phyloP scores from a whole-genome alignment of 2,329 filamentous ascomycete species.

The Colletotrichum truncatum region DNA sequence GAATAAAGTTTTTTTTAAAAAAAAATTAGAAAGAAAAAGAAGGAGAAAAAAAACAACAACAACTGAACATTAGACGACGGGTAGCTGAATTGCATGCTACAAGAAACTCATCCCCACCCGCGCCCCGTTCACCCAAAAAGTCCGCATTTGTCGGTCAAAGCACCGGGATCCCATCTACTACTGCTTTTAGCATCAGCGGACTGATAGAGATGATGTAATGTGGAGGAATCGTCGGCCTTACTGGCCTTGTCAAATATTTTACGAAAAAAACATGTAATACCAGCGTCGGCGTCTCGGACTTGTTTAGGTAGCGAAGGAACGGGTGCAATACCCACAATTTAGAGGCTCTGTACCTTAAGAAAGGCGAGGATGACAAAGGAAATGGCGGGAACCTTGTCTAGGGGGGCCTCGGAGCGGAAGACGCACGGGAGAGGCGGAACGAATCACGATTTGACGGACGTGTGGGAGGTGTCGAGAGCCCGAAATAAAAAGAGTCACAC shows the following conservation, averaged over 20 bases:
- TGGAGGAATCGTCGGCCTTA: conserved; percentile 10
- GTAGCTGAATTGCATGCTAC: not conserved
- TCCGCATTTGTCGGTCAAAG: conserved; percentile 12
- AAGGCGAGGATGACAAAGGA: not conserved
- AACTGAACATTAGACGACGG: not conserved
- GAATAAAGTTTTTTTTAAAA: not conserved
- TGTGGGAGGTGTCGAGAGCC: conserved; percentile 10
- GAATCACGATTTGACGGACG: conserved; percentile 20
- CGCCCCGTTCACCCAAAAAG: not conserved
- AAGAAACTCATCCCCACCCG: conserved; percentile 1
- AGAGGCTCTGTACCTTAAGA: not conserved
- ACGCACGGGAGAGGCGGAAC: conserved; percentile 19
- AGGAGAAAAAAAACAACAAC: not conserved
- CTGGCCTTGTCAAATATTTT: conserved; percentile 6
- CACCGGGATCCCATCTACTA: not conserved
- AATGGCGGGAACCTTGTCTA: not conserved
- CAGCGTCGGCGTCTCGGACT: conserved; percentile 32
- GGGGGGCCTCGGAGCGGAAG: not conserved
- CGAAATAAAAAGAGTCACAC: conserved; percentile 22
- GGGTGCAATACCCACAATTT: conserved; percentile 11
- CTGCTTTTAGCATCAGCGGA: not conserved
- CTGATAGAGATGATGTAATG: conserved; percentile 9
- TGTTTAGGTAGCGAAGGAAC: conserved; percentile 18
- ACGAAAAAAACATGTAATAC: conserved; percentile 17
- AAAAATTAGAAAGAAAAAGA: not conserved